Conservation (phyloP, 192 early-diverging fungal species). For the Coemansia sp. region DNA sequence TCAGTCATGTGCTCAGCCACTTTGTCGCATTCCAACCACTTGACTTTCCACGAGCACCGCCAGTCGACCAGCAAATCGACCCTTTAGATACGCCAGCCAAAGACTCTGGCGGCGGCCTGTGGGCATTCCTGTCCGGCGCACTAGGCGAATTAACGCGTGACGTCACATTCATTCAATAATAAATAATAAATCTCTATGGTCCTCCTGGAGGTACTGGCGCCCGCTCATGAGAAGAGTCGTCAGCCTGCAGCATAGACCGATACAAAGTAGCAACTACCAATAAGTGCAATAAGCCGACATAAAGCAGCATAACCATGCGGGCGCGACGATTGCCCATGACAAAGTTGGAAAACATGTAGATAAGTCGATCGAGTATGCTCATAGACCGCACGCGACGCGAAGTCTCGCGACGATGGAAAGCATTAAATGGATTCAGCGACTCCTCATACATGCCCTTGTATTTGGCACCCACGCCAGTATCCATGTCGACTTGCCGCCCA, state of each 20-base stretch:
- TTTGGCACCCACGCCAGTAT: slow-evolving; percentile 59
- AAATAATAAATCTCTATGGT: background rate
- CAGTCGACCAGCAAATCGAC: background rate
- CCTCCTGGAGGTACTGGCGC: background rate
- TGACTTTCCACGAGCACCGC: slow-evolving; percentile 22
- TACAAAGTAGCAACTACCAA: slow-evolving; percentile 78
- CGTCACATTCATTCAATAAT: slow-evolving; percentile 33
- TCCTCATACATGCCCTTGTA: slow-evolving; percentile 86
- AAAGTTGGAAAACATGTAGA: slow-evolving; percentile 47
- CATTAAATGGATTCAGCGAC: slow-evolving; percentile 85
- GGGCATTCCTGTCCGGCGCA: slow-evolving; percentile 26
- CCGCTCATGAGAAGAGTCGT: slow-evolving; percentile 13
- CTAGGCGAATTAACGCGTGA: slow-evolving; percentile 37
- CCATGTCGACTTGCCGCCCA: slow-evolving; percentile 21
- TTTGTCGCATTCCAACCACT: slow-evolving; percentile 51
- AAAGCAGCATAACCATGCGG: slow-evolving; percentile 17
- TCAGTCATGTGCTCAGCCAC: slow-evolving; percentile 36
- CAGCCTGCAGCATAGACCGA: slow-evolving; percentile 28
- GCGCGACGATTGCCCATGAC: slow-evolving; percentile 41
- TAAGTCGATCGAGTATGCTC: slow-evolving; percentile 76
- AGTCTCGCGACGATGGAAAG: slow-evolving; percentile 79
- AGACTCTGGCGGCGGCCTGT: slow-evolving; percentile 3
- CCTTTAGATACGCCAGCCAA: background rate
- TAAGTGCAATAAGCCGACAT: slow-evolving; percentile 68
- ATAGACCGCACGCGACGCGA: slow-evolving; percentile 68